phyloP scores from a whole-genome alignment of 345 rosid genomes.

The Microcos paniculata region DNA sequence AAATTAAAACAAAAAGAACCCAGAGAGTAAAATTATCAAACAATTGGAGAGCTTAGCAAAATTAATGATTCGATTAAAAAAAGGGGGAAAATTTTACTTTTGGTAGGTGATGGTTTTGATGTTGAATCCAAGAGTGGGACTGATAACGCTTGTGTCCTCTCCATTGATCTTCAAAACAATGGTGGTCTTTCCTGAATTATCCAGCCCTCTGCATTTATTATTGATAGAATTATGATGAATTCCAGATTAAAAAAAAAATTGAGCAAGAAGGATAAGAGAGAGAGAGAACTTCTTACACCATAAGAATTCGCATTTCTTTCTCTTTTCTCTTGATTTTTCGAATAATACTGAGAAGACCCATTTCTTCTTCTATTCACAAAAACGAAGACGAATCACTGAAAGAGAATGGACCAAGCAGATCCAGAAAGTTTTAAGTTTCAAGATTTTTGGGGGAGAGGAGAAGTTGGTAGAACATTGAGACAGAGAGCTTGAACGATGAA shows the following conservation, averaged over 20 bases:
- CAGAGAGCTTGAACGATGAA: too few species aligned
- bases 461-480: too few species aligned
- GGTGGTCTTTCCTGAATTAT: constrained; percentile 94
- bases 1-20: neutral
- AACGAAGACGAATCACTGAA: too few species aligned
- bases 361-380: too few species aligned
- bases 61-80: neutral
- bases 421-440: too few species aligned
- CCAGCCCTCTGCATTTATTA: constrained; percentile 60
- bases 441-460: too few species aligned
- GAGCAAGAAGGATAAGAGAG: neutral
- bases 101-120: constrained; percentile 78
- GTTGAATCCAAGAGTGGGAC: constrained; percentile 95
- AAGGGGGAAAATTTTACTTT: constrained; percentile 38
- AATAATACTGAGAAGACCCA: constrained; percentile 37
- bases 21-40: neutral
- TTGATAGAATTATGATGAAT: neutral
- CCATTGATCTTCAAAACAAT: constrained; percentile 92
- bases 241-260: neutral
- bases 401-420: too few species aligned
- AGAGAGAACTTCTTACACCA: constrained; percentile 62
- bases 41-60: neutral
- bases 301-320: constrained; percentile 93
- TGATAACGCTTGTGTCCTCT: constrained; percentile 84
- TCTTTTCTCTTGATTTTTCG: constrained; percentile 90